Conservation (phyloP, 208 protist species). For the Trypanosoma avium region DNA sequence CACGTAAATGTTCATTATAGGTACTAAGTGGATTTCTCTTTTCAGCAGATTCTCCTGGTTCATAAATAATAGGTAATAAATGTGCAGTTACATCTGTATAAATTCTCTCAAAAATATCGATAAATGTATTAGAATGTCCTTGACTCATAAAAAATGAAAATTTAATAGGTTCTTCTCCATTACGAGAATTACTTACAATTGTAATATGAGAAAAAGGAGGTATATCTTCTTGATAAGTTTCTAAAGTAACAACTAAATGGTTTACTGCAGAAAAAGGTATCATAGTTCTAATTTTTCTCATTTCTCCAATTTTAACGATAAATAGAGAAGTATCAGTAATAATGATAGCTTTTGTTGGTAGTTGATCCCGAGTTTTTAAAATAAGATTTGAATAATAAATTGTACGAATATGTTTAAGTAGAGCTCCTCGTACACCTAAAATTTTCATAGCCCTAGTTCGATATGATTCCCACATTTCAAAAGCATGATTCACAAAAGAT, state of each 20-base stretch:
- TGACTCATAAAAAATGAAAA: conserved; percentile 1
- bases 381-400: conserved; percentile 4
- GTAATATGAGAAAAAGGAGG: background rate
- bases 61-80: background rate
- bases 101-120: background rate
- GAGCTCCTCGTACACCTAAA: background rate
- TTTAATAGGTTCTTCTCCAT: background rate
- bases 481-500: background rate
- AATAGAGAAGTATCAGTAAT: conserved; percentile 12
- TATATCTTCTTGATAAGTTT: background rate
- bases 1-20: conserved; percentile 8
- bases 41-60: background rate
- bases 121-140: background rate
- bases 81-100: background rate
- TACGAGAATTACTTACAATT: background rate
- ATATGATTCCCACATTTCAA: conserved; percentile 6
- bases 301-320: conserved; percentile 2
- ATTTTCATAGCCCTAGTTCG: background rate
- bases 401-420: background rate
- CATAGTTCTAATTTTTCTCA: background rate
- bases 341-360: background rate
- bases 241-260: background rate
- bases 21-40: background rate
- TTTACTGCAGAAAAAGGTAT: background rate
- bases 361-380: background rate